These are phyloP conservation scores for Cyclotella baltica DNA, from an alignment of 108 stramenopile genomes.

Conservation along the genomic window DNA sequence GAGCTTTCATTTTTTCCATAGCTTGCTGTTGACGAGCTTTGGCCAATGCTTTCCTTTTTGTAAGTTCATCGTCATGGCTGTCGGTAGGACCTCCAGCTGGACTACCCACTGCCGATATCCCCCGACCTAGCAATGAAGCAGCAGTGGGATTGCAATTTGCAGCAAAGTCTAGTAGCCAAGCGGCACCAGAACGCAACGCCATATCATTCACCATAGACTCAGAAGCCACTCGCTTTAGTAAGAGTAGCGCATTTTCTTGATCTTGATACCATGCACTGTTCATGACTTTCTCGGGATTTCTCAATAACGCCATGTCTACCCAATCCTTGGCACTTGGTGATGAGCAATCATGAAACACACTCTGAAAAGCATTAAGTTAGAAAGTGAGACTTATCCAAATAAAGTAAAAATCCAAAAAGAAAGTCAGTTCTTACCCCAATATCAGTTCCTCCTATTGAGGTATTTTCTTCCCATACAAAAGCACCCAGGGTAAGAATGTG, in stretches of 20 bases:
- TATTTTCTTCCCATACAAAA: slow-evolving; percentile 73
- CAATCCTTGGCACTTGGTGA: slow-evolving; percentile 72
- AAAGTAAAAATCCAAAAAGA: not conserved
- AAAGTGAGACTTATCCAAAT: not conserved
- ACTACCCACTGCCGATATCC: not conserved
- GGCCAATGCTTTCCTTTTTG: slow-evolving; percentile 63
- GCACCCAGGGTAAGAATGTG: slow-evolving; percentile 84
- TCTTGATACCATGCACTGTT: slow-evolving; percentile 68
- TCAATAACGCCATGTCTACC: slow-evolving; percentile 65
- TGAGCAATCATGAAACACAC: slow-evolving; percentile 58
- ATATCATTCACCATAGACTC: slow-evolving; percentile 66
- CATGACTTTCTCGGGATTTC: slow-evolving; percentile 60
- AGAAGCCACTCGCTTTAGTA: slow-evolving; percentile 65
- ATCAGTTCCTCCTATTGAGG: slow-evolving; percentile 66
- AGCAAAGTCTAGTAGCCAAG: slow-evolving; percentile 83
- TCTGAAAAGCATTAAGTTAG: slow-evolving; percentile 7
- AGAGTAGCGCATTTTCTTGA: slow-evolving; percentile 65
- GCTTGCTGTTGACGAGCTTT: slow-evolving; percentile 65
- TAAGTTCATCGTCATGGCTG: slow-evolving; percentile 47
- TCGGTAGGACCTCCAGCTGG: not conserved
- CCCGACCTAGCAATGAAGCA: slow-evolving; percentile 46
- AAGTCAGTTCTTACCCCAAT: slow-evolving; percentile 37
- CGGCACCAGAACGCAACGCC: slow-evolving; percentile 74
- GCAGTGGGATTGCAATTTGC: slow-evolving; percentile 62
- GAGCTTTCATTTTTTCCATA: slow-evolving; percentile 72